Evolutionary conservation across 768 basidiomycete genomes (phyloP).

Genomic region (Leccinum fibrillosum): DNA sequence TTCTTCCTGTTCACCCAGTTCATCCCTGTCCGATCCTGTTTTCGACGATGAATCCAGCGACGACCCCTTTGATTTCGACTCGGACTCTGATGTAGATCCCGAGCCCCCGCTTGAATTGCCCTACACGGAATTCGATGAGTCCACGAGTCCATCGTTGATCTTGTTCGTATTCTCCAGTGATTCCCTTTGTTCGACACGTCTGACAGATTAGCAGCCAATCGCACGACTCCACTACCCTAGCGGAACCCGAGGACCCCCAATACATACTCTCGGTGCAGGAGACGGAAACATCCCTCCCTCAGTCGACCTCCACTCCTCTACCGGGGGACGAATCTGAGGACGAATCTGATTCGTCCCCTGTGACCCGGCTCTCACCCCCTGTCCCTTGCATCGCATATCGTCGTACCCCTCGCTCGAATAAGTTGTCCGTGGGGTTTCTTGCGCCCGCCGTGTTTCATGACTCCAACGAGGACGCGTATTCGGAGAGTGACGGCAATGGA

Average conservation of each 20-base stretch:
- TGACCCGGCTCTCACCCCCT: neutral
- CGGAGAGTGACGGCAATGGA: conserved; percentile 38
- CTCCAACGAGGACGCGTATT: conserved; percentile 30
- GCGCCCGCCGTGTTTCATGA: conserved; percentile 3
- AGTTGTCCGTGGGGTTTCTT: neutral
- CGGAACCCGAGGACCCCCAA: conserved; percentile 10
- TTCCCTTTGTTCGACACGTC: conserved; percentile 2
- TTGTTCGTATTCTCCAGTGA: conserved; percentile 17
- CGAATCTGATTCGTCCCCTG: neutral
- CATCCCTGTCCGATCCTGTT: conserved; percentile 17
- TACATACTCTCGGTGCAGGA: conserved; percentile 11
- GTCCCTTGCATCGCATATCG: conserved; percentile 1
- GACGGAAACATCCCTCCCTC: conserved; percentile 4
- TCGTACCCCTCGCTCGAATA: conserved; percentile 15
- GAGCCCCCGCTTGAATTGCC: conserved; percentile 18
- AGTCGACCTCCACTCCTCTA: neutral
- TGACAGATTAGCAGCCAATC: conserved; percentile 22
- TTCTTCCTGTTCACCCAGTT: conserved; percentile 23
- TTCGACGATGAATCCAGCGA: conserved; percentile 23
- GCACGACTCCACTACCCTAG: neutral
- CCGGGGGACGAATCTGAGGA: neutral
- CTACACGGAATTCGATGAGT: conserved; percentile 6
- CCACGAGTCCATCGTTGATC: conserved; percentile 17
- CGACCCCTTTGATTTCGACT: conserved; percentile 25
- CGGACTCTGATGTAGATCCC: conserved; percentile 31